Conservation (phyloP, 2,329 filamentous ascomycete genomes). For the Fusarium paranaense region DNA sequence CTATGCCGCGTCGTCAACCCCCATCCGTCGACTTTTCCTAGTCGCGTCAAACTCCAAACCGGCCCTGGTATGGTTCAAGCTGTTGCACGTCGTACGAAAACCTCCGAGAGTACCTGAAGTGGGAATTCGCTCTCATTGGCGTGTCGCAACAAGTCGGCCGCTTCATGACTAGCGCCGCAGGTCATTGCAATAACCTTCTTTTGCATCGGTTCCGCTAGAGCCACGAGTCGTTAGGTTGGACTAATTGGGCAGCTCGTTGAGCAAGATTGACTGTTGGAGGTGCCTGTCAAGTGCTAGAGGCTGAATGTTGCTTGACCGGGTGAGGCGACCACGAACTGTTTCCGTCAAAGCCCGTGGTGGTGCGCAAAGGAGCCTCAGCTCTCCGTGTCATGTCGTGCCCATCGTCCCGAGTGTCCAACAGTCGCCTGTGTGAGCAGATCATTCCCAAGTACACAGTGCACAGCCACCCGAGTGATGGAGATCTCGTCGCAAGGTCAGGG, state of each 20-base stretch:
- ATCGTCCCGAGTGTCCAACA: neutral
- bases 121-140: constrained; percentile 9
- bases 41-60: neutral
- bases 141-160: neutral
- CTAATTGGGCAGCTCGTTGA: neutral
- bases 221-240: neutral
- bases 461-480: neutral
- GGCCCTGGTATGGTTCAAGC: neutral
- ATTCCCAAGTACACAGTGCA: constrained; percentile 8
- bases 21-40: neutral
- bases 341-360: neutral
- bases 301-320: neutral
- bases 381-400: neutral
- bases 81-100: neutral
- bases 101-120: neutral
- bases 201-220: neutral
- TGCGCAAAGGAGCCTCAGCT: neutral
- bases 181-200: constrained; percentile 19
- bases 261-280: neutral
- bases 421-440: neutral
- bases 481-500: constrained; percentile 24
- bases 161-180: constrained; percentile 13
- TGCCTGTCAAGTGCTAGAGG: neutral
- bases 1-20: neutral
- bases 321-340: neutral